Base-by-base conservation (phyloP, 805 yeast species). In the Nakazawaea populi region DNA sequence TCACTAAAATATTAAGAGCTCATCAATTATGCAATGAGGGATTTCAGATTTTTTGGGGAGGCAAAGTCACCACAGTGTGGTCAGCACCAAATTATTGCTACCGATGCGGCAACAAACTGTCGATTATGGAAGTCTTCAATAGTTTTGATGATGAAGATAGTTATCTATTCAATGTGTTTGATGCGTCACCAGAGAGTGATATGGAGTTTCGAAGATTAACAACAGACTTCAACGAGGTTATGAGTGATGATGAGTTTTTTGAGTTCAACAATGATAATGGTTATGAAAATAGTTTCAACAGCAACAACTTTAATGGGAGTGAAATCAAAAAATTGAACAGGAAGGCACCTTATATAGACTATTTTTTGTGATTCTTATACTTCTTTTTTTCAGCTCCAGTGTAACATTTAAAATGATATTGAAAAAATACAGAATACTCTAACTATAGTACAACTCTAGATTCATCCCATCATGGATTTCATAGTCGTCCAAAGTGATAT, bases 1-100 rank as follows among this genome's bases (percentile, higher is more conserved):
- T 90, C 76, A 82, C 80, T 32, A 92, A 88, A 63, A 84, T 94
- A 49, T 77, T 90, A 43, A 72, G 99, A 42, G 99, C 99, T 0
- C 99, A 94, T 65, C 99, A 94, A 65, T 73, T 94, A 39, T 95
- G 99, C 64, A 94, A 94, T 61, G 96, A 92, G 61, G 99, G 99
- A 1, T 94, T 83, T 62, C 96, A 92, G 56, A 83, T 89, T 48
- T 83, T 91, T 61, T 94, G 96, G 79, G 82, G 82, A 51, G 97
- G 96, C 3, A 77, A 87, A 55, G 88, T 96, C 44, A 84, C 95
- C 37, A 94, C 99, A 0, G 98, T 94, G 6, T 94, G 99, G 99
- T 85, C 94, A 0, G 99, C 99, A 0, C 99, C 99, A 0, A 94
- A 94, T 63, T 94, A 94, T 64, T 94, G 99, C 64, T 94, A 94